Evolutionary conservation across 345 rosid species (phyloP), one percentile per base, ranked within the genome.

Genomic region (Aethionema arabicum): DNA sequence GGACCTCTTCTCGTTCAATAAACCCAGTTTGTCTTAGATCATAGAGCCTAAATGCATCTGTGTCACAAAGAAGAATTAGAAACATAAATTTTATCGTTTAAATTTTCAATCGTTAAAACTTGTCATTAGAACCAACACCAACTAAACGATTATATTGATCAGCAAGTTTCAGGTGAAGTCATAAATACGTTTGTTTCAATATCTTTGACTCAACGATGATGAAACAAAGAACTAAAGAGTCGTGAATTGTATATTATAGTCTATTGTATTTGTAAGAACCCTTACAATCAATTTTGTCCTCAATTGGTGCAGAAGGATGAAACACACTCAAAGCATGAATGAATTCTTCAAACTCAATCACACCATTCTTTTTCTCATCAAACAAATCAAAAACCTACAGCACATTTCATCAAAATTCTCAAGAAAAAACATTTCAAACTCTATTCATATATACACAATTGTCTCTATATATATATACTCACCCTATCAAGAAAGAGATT

Each of bases 401-500:
- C 27, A 21, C 27, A 21, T 21, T 21, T 21, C 27, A 21, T 21
- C 27, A 21, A 21, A 21, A 21, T 21, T 21, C 27, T 21, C 27
- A 21, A 21, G 27, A 21, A 21, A 21, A 1, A 21, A 21, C 27
- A 21, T 21, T 21, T 21, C 27, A 21, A 21, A 21, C 27, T 21
- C 27, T 8, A 40, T 40, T 40, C 44, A 40, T n/a, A 40, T 40
- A 40, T 40, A 40, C 3, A 40, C 9, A 40, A 40, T 21, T 21
- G 0, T 3, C 1, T 40, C 0, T 6, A 40, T 40, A 40, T 40
- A 11, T 5, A n/a, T 12, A 41, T 38, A 60, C 75, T 79, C 74
- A 91, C 98, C 96, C 92, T 68, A 48, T 88, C 98, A 8, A 88
- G 79, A 74, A 91, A 88, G 46, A 91, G 88, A 74, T 86, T 86